Percentiles rank a stretch among this genome's conserved stretches.
Conservation (phyloP, 441 rosid genomes). For the Bocquillonia castaneifolia region DNA sequence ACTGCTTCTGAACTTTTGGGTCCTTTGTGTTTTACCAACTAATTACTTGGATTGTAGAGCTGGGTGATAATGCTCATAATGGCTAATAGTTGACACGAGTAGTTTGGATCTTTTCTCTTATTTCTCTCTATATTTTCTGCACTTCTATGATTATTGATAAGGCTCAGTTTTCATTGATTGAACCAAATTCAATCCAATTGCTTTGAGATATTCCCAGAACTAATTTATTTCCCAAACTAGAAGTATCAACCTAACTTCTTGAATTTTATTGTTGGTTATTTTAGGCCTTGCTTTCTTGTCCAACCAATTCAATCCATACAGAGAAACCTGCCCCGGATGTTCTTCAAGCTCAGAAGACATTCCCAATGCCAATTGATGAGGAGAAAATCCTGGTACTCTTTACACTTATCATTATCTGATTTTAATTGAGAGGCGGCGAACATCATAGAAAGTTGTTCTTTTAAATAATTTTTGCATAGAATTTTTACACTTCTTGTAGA, state of each 20-base stretch:
- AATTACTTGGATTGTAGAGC: too few species aligned
- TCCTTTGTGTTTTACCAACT: too few species aligned
- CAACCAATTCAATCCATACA: slow-evolving; percentile 53
- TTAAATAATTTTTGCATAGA: too few species aligned
- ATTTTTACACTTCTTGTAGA: too few species aligned
- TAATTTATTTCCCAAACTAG: neutral
- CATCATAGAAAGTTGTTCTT: neutral
- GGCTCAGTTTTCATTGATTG: neutral
- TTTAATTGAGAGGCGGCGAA: neutral
- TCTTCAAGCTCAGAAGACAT: slow-evolving; percentile 48
- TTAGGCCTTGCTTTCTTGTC: slow-evolving; percentile 60
- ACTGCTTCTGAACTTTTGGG: too few species aligned
- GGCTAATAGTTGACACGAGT: too few species aligned
- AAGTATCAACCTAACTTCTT: neutral
- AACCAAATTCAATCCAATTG: neutral
- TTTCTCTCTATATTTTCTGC: too few species aligned
- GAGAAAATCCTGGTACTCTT: slow-evolving; percentile 45
- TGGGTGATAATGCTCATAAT: too few species aligned
- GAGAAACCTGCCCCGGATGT: slow-evolving; percentile 53
- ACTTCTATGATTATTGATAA: neutral
- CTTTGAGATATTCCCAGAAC: neutral
- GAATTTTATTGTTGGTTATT: slow-evolving; percentile 19
- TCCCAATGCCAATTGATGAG: slow-evolving; percentile 48
- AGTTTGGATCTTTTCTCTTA: too few species aligned
- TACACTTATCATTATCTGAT: neutral